Evolutionary conservation across 1,284 basidiomycete species (phyloP).

Genomic region (Malassezia furfur): DNA sequence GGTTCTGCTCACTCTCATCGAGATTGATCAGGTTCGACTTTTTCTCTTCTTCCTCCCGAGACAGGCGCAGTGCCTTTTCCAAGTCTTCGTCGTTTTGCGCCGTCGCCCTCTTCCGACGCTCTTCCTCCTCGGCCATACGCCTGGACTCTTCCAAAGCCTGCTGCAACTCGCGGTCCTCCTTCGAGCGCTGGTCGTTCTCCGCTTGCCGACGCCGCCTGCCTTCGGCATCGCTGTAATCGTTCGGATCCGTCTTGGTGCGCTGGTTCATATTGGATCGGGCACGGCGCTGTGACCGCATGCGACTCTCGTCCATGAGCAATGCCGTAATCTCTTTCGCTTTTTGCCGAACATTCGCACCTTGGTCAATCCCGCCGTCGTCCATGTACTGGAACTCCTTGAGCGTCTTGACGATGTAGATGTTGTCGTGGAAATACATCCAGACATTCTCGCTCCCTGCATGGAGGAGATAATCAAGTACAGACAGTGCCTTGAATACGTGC

Average conservation of each 20-base stretch:
- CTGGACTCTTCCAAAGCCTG: slow-evolving; percentile 52
- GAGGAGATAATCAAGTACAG: slow-evolving; percentile 88
- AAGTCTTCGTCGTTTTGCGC: slow-evolving; percentile 62
- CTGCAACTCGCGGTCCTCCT: slow-evolving; percentile 54
- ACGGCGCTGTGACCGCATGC: slow-evolving; percentile 75
- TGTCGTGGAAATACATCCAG: slow-evolving; percentile 93
- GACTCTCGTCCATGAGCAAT: slow-evolving; percentile 75
- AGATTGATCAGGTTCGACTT: slow-evolving; percentile 68
- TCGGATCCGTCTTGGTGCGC: slow-evolving; percentile 62
- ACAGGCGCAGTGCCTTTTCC: slow-evolving; percentile 65
- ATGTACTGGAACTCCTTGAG: slow-evolving; percentile 97
- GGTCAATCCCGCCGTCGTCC: slow-evolving; percentile 91
- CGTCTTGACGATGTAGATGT: slow-evolving; percentile 96
- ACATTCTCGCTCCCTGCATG: slow-evolving; percentile 97
- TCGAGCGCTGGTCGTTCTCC: slow-evolving; percentile 56
- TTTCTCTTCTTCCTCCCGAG: slow-evolving; percentile 63
- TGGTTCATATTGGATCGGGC: slow-evolving; percentile 84
- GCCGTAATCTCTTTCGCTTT: slow-evolving; percentile 99
- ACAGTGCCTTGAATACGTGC: slow-evolving; percentile 98
- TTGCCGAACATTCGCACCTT: slow-evolving; percentile 90
- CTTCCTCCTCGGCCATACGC: slow-evolving; percentile 46
- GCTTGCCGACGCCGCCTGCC: slow-evolving; percentile 68
- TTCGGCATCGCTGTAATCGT: slow-evolving; percentile 56
- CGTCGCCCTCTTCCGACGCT: slow-evolving; percentile 28
- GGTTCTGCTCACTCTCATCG: slow-evolving; percentile 18